A percentile compares a stretch with the other conserved stretches of the same genome.
phyloP scores from a whole-genome alignment of 768 basidiomycete species.

The Cubamyces lactineus region DNA sequence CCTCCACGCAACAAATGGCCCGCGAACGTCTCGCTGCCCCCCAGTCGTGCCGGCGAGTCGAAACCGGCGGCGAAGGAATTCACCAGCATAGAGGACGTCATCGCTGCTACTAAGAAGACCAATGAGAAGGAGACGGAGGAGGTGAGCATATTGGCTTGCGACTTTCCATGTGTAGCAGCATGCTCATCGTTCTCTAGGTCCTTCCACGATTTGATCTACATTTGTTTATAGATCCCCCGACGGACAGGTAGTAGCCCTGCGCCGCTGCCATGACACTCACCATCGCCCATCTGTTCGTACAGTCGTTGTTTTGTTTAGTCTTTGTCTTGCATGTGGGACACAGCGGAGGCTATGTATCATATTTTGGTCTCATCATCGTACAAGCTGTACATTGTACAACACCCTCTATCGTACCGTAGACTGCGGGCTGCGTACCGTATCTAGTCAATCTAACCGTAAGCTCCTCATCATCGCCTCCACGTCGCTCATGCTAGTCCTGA shows the following conservation, averaged over 20 bases:
- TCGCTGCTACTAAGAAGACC: constrained; percentile 29
- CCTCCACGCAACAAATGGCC: constrained; percentile 41
- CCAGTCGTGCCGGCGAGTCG: constrained; percentile 6
- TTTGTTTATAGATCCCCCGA: constrained; percentile 18
- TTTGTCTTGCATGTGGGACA: neutral
- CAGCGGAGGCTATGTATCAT: constrained; percentile 5
- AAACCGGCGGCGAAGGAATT: constrained; percentile 3
- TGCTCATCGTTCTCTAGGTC: constrained; percentile 32
- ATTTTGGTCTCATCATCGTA: neutral
- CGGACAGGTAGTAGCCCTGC: neutral
- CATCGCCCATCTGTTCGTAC: constrained; percentile 1
- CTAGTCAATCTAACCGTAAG: constrained; percentile 4
- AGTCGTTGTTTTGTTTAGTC: constrained; percentile 1
- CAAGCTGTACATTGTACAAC: neutral
- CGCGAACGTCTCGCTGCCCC: constrained; percentile 52
- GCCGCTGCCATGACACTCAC: neutral
- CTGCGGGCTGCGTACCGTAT: neutral
- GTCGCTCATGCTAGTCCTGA: constrained; percentile 7
- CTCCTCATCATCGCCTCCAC: constrained; percentile 21
- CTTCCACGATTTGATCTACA: constrained; percentile 58
- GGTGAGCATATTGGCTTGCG: constrained; percentile 30
- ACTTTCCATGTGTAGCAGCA: neutral
- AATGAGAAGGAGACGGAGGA: constrained; percentile 42
- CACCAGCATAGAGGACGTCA: constrained; percentile 11
- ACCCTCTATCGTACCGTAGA: neutral